Evolutionary conservation across 352 stramenopile species (phyloP), one percentile per base, ranked within the genome.

Genomic region (Phytophthora chlamydospora): DNA sequence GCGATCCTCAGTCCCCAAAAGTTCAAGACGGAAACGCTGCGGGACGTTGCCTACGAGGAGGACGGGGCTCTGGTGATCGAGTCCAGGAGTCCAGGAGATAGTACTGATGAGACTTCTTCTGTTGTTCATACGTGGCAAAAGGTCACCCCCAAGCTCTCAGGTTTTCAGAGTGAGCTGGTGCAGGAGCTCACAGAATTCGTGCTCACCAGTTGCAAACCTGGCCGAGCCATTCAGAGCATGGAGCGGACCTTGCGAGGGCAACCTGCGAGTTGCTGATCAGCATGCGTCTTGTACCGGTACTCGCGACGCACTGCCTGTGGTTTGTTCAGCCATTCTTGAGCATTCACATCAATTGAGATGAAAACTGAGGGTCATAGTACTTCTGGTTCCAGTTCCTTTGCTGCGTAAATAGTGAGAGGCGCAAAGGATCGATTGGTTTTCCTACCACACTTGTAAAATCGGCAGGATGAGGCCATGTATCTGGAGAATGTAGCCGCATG

Each of bases 51-150:
- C 31, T 88, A 85, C 49, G 66, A 71, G 21, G 80, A 90, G 54
- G 75, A 75, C 39, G 80, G 80, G 3, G 84, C 79, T 21, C 75
- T 88, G n/a, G 67, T 90, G 45, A 70, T 88, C 36, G 70, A 80
- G 43, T 17, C 55, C 51, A 21, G 62, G 34, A 42, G 19, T 40
- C 11, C 57, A 53, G 4, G 19, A 47, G 14, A 16, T 31, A 33
- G 4, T 0, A 27, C 3, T 14, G 27, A 29, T 12, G 41, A 56
- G 6, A 49, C 58, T 29, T 59, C 59, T 34, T 58, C 71, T 0
- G 17, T 78, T 12, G 39, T 83, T 36, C 71, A 75, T 59, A 80
- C 74, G 24, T 83, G 71, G 59, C 74, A 75, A 55, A 67, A 68
- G 17, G 56, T 76, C 33, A 80, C 71, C 14, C 71, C 71, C 2